Percentiles rank a stretch among this genome's conserved stretches.
phyloP scores from a whole-genome alignment of 306 rosid genomes.

The Mucuna pruriens region DNA sequence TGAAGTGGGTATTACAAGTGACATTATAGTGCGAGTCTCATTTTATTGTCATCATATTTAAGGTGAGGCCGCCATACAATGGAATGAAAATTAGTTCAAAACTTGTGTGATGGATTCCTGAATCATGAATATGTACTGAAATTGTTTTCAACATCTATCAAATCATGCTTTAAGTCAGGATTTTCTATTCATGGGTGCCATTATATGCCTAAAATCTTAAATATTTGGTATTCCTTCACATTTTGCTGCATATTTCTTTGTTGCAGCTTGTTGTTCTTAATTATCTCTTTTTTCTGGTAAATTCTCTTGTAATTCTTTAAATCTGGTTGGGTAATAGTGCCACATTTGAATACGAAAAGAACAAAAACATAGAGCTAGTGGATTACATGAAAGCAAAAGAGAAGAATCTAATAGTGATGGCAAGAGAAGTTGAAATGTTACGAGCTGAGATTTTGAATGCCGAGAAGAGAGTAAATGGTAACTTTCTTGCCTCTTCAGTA shows the following conservation, averaged over 20 bases:
- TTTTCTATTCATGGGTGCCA: not conserved
- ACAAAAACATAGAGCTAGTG: conserved; percentile 71
- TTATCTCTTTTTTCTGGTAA: conserved; percentile 16
- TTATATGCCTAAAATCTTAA: conserved; percentile 14
- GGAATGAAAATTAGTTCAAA: conserved; percentile 29
- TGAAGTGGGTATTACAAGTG: conserved; percentile 25
- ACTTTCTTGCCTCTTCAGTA: conserved; percentile 36
- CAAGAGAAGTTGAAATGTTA: conserved; percentile 80
- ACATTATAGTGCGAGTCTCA: conserved; percentile 13
- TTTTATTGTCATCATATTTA: conserved; percentile 23
- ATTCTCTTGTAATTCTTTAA: conserved; percentile 32
- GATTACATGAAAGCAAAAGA: conserved; percentile 77
- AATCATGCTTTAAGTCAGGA: conserved; percentile 20
- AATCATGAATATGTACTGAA: conserved; percentile 16
- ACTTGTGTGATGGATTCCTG: conserved; percentile 15
- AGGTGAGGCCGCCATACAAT: not conserved
- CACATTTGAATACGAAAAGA: conserved; percentile 75
- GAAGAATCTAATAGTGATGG: conserved; percentile 72
- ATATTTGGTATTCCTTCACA: not conserved
- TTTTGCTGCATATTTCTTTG: conserved; percentile 25
- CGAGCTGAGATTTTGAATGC: conserved; percentile 64
- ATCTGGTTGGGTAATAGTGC: conserved; percentile 51
- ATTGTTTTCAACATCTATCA: conserved; percentile 5
- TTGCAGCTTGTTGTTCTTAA: not conserved
- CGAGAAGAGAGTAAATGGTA: conserved; percentile 76